A percentile compares a stretch with the other conserved stretches of the same genome.
phyloP scores from a whole-genome alignment of 2,329 filamentous ascomycete species.

The Chaetothyriales sp. region DNA sequence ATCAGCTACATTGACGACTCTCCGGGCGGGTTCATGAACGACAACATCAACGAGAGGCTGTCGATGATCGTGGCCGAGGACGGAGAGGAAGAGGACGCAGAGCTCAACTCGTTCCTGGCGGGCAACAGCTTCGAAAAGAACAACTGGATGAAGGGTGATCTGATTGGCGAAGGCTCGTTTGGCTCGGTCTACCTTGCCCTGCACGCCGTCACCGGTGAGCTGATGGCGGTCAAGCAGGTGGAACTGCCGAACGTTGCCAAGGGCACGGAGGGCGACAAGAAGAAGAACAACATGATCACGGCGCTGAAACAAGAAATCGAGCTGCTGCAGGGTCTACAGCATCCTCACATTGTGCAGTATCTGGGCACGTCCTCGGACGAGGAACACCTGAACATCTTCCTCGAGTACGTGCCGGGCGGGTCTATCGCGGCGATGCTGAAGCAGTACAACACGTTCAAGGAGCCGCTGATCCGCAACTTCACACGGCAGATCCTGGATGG shows the following conservation, averaged over 20 bases:
- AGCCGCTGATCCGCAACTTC: slow-evolving; percentile 89
- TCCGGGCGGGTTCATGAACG: slow-evolving; percentile 43
- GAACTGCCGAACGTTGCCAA: slow-evolving; percentile 71
- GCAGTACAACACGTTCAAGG: slow-evolving; percentile 87
- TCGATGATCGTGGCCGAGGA: slow-evolving; percentile 77
- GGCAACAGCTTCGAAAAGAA: slow-evolving; percentile 91
- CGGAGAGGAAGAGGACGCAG: slow-evolving; percentile 80
- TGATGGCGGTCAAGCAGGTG: slow-evolving; percentile 97
- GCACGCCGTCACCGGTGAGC: slow-evolving; percentile 88
- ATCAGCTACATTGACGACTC: slow-evolving; percentile 78
- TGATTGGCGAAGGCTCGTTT: slow-evolving; percentile 94
- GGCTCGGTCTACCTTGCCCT: slow-evolving; percentile 89
- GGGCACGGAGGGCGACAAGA: slow-evolving; percentile 63
- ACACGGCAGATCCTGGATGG: slow-evolving; percentile 89
- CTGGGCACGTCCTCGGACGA: slow-evolving; percentile 85
- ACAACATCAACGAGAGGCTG: slow-evolving; percentile 50
- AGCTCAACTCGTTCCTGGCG: slow-evolving; percentile 74
- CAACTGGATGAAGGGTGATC: slow-evolving; percentile 98
- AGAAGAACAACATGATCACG: slow-evolving; percentile 96
- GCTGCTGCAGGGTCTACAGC: slow-evolving; percentile 80
- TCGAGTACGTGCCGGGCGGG: slow-evolving; percentile 94
- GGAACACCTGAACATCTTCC: slow-evolving; percentile 94
- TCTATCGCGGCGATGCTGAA: slow-evolving; percentile 98
- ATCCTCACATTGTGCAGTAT: slow-evolving; percentile 96
- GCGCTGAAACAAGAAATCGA: slow-evolving; percentile 94